phyloP scores from a whole-genome alignment of 2,329 filamentous ascomycete species.

The Epichloe coenophiala region DNA sequence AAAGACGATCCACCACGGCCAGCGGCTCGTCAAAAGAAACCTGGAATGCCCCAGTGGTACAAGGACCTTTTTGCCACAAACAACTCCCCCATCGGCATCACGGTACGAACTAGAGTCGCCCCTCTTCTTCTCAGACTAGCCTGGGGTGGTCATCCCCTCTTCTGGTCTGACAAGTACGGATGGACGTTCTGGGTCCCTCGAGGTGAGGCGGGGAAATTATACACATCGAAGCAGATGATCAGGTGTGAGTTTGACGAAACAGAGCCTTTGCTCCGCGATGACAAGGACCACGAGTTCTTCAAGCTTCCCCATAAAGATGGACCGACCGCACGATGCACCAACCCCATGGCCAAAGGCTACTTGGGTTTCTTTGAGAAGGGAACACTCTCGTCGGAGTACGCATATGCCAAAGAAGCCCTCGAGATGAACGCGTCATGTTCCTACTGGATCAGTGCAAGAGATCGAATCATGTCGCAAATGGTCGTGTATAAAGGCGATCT shows the following conservation, averaged over 20 bases:
- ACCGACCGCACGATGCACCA: conserved; percentile 68
- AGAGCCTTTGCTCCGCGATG: conserved; percentile 49
- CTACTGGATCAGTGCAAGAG: conserved; percentile 95
- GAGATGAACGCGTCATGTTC: conserved; percentile 99
- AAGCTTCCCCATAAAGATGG: conserved; percentile 97
- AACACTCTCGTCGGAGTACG: conserved; percentile 71
- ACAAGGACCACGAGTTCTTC: conserved; percentile 58
- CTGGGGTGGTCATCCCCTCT: conserved; percentile 80
- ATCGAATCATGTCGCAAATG: conserved; percentile 89
- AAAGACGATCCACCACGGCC: conserved; percentile 69
- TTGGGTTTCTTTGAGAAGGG: conserved; percentile 83
- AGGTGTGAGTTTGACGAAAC: conserved; percentile 71
- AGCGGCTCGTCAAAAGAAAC: conserved; percentile 76
- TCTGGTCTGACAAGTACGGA: conserved; percentile 87
- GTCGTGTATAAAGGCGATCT: conserved; percentile 70
- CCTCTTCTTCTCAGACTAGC: conserved; percentile 70
- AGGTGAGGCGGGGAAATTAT: conserved; percentile 42
- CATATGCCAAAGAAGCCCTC: conserved; percentile 84
- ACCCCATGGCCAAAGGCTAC: conserved; percentile 84
- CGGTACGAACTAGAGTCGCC: conserved; percentile 76
- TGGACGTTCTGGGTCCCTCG: conserved; percentile 78
- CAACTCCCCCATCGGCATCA: conserved; percentile 57
- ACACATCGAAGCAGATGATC: conserved; percentile 57
- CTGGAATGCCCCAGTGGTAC: conserved; percentile 93
- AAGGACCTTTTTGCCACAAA: conserved; percentile 65